A percentile compares a stretch with the other conserved stretches of the same genome.
These are phyloP conservation scores for Phascolomyces articulosus DNA, from an alignment of 371 early-diverging fungal genomes.

Conservation along the genomic window DNA sequence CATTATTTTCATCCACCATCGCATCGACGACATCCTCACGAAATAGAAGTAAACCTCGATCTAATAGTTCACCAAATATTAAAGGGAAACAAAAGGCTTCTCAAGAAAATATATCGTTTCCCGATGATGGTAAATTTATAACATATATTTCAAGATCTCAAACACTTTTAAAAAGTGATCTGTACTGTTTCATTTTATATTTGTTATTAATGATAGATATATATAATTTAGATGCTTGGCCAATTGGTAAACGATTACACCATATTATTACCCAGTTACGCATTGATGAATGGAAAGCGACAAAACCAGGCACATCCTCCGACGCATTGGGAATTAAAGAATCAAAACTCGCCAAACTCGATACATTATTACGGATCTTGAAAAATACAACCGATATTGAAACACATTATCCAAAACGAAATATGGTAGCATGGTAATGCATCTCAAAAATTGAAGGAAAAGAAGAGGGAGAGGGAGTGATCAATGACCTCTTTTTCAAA, in stretches of 20 bases:
- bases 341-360: constrained; percentile 40
- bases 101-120: constrained; percentile 44
- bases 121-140: constrained; percentile 45
- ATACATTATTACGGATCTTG: constrained; percentile 41
- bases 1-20: constrained; percentile 38
- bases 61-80: constrained; percentile 36
- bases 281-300: constrained; percentile 42
- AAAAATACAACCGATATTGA: constrained; percentile 48
- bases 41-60: constrained; percentile 37
- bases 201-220: too few species aligned
- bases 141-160: background rate
- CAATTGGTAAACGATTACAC: constrained; percentile 36
- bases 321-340: constrained; percentile 29
- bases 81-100: constrained; percentile 41
- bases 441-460: background rate
- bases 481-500: too few species aligned
- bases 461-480: too few species aligned
- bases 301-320: constrained; percentile 11
- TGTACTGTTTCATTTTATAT: too few species aligned
- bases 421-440: constrained; percentile 35
- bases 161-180: too few species aligned
- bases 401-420: constrained; percentile 35
- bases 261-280: constrained; percentile 36
- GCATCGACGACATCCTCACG: constrained; percentile 24
- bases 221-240: constrained; percentile 35